Evolutionary conservation across 495 filamentous ascomycete genomes (phyloP).

Genomic region (Daldinia vernicosa): DNA sequence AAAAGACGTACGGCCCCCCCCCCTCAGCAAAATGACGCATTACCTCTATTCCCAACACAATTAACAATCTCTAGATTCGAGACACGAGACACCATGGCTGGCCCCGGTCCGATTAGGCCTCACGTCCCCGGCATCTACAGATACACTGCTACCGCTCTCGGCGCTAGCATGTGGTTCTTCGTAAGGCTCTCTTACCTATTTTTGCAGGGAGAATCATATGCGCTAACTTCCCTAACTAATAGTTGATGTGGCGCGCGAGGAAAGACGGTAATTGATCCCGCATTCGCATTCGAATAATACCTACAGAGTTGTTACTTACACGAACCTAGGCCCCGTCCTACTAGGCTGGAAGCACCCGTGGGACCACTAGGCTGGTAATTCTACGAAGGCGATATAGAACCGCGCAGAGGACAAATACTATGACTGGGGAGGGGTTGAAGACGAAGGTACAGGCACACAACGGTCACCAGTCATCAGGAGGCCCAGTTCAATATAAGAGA

Average conservation of each 20-base stretch:
- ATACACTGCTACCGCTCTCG: slow-evolving; percentile 82
- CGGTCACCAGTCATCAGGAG: neutral
- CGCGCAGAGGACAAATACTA: slow-evolving; percentile 9
- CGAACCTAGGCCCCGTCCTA: slow-evolving; percentile 68
- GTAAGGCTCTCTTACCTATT: slow-evolving; percentile 60
- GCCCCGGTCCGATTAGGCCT: slow-evolving; percentile 52
- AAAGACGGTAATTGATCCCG: slow-evolving; percentile 71
- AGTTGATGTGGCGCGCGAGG: slow-evolving; percentile 96
- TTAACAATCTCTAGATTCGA: slow-evolving; percentile 18
- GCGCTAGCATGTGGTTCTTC: slow-evolving; percentile 99
- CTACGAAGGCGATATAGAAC: slow-evolving; percentile 4
- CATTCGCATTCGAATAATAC: slow-evolving; percentile 12
- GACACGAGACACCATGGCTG: slow-evolving; percentile 40
- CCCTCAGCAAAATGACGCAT: neutral
- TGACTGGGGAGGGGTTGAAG: neutral
- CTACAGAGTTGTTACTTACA: slow-evolving; percentile 39
- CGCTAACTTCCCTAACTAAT: slow-evolving; percentile 26
- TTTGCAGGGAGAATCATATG: neutral
- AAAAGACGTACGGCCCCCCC: neutral
- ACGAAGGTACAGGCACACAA: slow-evolving; percentile 25
- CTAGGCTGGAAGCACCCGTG: slow-evolving; percentile 97
- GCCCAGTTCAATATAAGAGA: slow-evolving; percentile 7
- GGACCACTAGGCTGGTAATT: slow-evolving; percentile 80
- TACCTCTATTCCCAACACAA: neutral
- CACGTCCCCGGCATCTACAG: slow-evolving; percentile 80